phyloP scores from a whole-genome alignment of 805 yeast species.

The Blastobotrys parvus region DNA sequence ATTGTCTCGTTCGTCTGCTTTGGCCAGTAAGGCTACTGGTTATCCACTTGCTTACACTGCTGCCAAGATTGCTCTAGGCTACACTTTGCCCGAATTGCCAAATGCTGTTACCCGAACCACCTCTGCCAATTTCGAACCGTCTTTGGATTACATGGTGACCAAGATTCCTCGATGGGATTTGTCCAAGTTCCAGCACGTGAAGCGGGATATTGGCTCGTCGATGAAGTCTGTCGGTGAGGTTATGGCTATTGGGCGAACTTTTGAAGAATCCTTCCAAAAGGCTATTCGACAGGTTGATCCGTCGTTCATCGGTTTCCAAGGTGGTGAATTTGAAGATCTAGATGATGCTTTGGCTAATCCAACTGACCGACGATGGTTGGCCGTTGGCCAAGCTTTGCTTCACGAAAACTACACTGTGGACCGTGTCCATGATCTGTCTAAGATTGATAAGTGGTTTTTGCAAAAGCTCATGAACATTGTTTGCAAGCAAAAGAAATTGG shows the following conservation, averaged over 20 bases:
- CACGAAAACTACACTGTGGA: constrained; percentile 91
- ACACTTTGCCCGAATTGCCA: constrained; percentile 89
- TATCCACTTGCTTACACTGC: constrained; percentile 98
- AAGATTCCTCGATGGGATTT: constrained; percentile 99
- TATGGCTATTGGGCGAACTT: constrained; percentile 97
- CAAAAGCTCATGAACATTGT: constrained; percentile 90
- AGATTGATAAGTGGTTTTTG: constrained; percentile 94
- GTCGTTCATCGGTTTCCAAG: constrained; percentile 83
- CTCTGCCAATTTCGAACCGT: constrained; percentile 94
- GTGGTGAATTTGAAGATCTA: constrained; percentile 61
- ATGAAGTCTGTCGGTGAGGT: constrained; percentile 99
- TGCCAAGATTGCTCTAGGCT: constrained; percentile 92
- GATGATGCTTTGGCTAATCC: constrained; percentile 76
- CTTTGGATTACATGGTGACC: constrained; percentile 91
- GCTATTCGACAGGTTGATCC: constrained; percentile 96
- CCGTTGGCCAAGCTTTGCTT: constrained; percentile 93
- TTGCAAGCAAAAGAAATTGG: constrained; percentile 74
- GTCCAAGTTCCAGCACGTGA: constrained; percentile 89
- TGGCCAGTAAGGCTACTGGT: constrained; percentile 98
- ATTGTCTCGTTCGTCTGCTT: constrained; percentile 92
- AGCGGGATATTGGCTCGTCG: constrained; percentile 86
- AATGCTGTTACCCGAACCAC: constrained; percentile 96
- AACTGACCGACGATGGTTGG: constrained; percentile 94
- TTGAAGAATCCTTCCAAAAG: constrained; percentile 96
- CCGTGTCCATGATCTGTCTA: constrained; percentile 80